A percentile compares a stretch with the other conserved stretches of the same genome.
Conservation (phyloP, 768 basidiomycete species). For the Rhizopogon salebrosus region DNA sequence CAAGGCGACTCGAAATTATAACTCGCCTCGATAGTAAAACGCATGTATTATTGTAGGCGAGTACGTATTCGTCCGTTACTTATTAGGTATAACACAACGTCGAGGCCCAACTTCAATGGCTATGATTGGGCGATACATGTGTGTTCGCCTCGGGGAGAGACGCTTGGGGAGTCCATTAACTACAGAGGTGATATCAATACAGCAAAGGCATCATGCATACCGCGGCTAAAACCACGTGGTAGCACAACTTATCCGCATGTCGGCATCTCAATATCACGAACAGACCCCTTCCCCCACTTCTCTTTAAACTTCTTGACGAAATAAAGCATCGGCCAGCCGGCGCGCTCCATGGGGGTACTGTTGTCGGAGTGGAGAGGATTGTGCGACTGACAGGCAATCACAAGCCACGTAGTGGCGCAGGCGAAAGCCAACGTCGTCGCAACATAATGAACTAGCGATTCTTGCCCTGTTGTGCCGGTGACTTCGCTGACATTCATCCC, state of each 20-base stretch:
- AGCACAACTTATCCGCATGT: not conserved
- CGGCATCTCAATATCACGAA: not conserved
- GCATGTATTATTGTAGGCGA: no score
- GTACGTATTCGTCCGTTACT: no score
- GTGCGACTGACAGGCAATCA: conserved; percentile 41
- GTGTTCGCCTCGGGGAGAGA: no score
- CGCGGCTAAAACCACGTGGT: no score
- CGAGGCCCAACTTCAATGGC: no score
- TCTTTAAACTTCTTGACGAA: not conserved
- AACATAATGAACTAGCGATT: conserved; percentile 33
- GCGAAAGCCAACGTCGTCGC: conserved; percentile 41
- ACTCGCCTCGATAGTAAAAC: no score
- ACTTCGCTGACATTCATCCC: conserved; percentile 26
- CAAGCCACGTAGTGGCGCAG: conserved; percentile 46
- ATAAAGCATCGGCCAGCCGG: conserved; percentile 19
- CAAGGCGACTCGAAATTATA: no score
- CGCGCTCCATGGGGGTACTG: conserved; percentile 9
- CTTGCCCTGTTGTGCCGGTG: conserved; percentile 19
- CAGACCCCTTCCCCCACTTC: not conserved
- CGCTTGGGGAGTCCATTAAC: no score
- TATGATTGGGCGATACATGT: no score
- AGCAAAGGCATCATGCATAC: no score
- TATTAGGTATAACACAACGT: no score
- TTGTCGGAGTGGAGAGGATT: conserved; percentile 4
- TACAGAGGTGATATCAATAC: no score